These are phyloP conservation scores for Xylariaceae sp. DNA, from an alignment of 2,329 filamentous ascomycete species.

Conservation along the genomic window DNA sequence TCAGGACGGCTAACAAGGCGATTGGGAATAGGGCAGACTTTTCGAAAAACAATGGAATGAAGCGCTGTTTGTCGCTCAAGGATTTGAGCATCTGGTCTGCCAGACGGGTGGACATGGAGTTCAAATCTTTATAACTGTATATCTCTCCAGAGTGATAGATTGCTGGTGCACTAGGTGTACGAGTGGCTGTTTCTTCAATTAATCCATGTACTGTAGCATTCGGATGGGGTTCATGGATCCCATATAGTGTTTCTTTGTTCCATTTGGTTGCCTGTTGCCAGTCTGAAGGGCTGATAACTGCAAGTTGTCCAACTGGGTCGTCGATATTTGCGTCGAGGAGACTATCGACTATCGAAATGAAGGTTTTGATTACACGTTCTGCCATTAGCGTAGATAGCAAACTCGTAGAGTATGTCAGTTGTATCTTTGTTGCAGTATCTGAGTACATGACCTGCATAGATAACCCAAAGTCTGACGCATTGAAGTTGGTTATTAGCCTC, in stretches of 20 bases:
- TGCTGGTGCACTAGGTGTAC: not conserved
- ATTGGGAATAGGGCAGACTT: constrained; percentile 8
- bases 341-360: constrained; percentile 6
- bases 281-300: not conserved
- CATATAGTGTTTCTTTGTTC: not conserved
- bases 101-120: not conserved
- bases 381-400: constrained; percentile 3
- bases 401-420: constrained; percentile 8
- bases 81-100: not conserved
- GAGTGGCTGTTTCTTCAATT: not conserved
- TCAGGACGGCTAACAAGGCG: constrained; percentile 3
- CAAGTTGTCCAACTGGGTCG: not conserved
- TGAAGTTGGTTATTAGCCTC: not conserved
- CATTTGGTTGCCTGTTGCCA: not conserved
- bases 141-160: not conserved
- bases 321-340: constrained; percentile 4
- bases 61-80: not conserved
- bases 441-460: constrained; percentile 10
- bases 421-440: not conserved
- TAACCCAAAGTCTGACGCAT: constrained; percentile 6
- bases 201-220: not conserved
- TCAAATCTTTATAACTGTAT: not conserved
- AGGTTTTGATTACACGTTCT: constrained; percentile 11
- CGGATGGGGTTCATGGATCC: not conserved
- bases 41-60: constrained; percentile 2